Evolutionary conservation across 495 filamentous ascomycete genomes (phyloP).

Genomic region (Chaetomidium leptoderma): DNA sequence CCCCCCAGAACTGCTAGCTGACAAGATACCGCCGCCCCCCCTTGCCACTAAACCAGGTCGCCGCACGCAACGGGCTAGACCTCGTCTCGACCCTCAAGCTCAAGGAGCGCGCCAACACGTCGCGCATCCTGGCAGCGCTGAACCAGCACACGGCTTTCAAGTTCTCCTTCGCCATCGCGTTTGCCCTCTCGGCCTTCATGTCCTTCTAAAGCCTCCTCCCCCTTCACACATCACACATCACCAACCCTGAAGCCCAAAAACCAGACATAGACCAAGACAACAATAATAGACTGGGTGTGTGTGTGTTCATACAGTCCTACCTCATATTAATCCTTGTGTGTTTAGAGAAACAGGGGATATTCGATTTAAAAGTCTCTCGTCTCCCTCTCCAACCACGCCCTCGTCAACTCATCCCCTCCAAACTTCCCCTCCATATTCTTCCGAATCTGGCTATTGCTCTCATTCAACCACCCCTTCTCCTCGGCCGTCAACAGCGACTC

Average conservation of each 20-base stretch:
- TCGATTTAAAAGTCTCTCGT: constrained; percentile 50
- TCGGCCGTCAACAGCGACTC: constrained; percentile 61
- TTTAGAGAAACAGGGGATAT: too few species aligned
- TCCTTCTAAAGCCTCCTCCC: constrained; percentile 44
- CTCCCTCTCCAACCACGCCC: constrained; percentile 83
- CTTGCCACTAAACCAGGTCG: constrained; percentile 46
- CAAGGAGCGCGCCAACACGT: constrained; percentile 44
- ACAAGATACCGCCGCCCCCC: too few species aligned
- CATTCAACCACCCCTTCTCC: constrained; percentile 84
- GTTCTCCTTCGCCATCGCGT: constrained; percentile 69
- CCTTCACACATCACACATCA: not conserved
- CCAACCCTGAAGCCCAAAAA: not conserved
- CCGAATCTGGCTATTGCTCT: constrained; percentile 76
- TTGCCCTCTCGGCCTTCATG: constrained; percentile 73
- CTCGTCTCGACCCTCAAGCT: constrained; percentile 42
- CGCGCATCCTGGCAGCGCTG: constrained; percentile 54
- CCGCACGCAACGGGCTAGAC: constrained; percentile 69
- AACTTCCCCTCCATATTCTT: constrained; percentile 83
- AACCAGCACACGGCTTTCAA: constrained; percentile 71
- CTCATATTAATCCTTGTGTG: not conserved
- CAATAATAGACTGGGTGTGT: constrained; percentile 5
- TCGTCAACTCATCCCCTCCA: constrained; percentile 59
- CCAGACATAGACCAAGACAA: not conserved
- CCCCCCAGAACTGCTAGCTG: not conserved
- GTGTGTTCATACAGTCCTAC: too few species aligned